Evolutionary conservation across 2,329 filamentous ascomycete genomes (phyloP).

Genomic region (Epichloe brachyelytri): DNA sequence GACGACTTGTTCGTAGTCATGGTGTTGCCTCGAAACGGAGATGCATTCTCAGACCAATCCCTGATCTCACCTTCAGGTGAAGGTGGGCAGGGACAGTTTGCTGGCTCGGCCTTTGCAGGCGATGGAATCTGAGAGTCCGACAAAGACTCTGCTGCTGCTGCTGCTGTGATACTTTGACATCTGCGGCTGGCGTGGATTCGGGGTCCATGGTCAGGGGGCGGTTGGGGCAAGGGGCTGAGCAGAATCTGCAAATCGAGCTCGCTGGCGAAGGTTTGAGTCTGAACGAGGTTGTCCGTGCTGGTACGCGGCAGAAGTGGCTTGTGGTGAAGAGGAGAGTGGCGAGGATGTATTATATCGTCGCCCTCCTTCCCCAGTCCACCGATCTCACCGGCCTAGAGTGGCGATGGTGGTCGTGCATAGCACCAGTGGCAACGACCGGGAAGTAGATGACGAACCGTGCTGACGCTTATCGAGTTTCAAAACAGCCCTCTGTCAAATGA

Average conservation of each 20-base stretch:
- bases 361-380: constrained; percentile 23
- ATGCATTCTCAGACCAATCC: constrained; percentile 16
- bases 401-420: constrained; percentile 30
- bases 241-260: constrained; percentile 3
- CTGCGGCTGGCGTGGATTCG: not conserved
- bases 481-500: constrained; percentile 53
- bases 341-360: constrained; percentile 21
- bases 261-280: constrained; percentile 29
- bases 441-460: constrained; percentile 44
- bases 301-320: constrained; percentile 21
- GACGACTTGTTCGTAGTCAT: constrained; percentile 35
- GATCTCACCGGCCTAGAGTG: constrained; percentile 35
- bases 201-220: not conserved
- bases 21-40: constrained; percentile 27
- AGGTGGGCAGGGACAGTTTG: constrained; percentile 27
- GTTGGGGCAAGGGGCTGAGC: not conserved
- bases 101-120: constrained; percentile 11
- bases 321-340: constrained; percentile 25
- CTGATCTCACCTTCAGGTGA: constrained; percentile 28
- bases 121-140: not conserved
- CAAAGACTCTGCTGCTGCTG: not conserved
- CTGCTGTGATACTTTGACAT: not conserved
- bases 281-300: constrained; percentile 31
- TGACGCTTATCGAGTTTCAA: constrained; percentile 51
- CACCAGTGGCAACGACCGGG: constrained; percentile 45